A percentile compares a stretch with the other conserved stretches of the same genome.
Conservation (phyloP, 441 rosid genomes). For the Pelargonium citronellum region DNA sequence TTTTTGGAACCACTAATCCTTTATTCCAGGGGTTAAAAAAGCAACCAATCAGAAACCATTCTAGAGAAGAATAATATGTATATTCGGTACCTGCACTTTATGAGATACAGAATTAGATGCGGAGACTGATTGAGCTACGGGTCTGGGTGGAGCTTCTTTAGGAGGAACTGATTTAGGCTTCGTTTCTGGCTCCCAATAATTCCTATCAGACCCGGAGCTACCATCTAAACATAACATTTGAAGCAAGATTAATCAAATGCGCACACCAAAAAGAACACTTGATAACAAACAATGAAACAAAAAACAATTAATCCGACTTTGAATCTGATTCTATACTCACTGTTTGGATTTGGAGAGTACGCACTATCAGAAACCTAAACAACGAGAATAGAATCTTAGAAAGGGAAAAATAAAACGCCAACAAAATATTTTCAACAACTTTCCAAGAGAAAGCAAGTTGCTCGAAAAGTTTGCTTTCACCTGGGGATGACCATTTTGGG, state of each 20-base stretch:
- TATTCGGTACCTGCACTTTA: constrained; percentile 37
- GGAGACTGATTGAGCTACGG: constrained; percentile 36
- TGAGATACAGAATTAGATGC: constrained; percentile 40
- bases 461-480: constrained; percentile 35
- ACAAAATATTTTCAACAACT: constrained; percentile 20
- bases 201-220: constrained; percentile 71
- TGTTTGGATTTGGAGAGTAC: constrained; percentile 57
- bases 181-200: constrained; percentile 61
- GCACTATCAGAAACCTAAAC: constrained; percentile 58
- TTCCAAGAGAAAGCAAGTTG: constrained; percentile 23
- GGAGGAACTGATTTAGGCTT: constrained; percentile 44
- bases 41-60: constrained; percentile 21
- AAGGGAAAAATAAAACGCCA: neutral
- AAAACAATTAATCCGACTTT: constrained; percentile 14
- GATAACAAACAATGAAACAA: constrained; percentile 10
- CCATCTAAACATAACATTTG: constrained; percentile 43
- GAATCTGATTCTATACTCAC: constrained; percentile 55
- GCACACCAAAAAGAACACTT: constrained; percentile 20
- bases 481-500: constrained; percentile 66
- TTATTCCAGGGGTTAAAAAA: neutral
- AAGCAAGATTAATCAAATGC: constrained; percentile 14
- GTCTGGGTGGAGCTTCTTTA: constrained; percentile 41
- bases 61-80: constrained; percentile 6
- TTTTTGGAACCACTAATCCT: too few relatives aligned
- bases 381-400: constrained; percentile 32